Evolutionary conservation across 805 yeast genomes (phyloP).

Genomic region (Candida boleticola): DNA sequence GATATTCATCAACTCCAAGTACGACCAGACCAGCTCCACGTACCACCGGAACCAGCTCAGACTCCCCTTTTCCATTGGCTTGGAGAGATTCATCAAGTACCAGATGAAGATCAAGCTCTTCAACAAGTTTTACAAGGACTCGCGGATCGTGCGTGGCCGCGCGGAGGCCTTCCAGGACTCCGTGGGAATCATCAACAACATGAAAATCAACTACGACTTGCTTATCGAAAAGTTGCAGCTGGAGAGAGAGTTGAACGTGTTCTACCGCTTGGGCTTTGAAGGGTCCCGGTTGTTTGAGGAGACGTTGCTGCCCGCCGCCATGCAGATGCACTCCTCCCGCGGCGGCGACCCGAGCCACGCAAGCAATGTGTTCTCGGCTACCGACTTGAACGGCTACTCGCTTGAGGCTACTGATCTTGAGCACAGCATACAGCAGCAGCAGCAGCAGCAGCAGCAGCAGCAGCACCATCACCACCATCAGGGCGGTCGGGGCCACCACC

Average conservation of each 20-base stretch:
- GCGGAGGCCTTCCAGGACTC: conserved; percentile 5
- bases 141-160: neutral
- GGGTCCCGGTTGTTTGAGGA: conserved; percentile 8
- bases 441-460: neutral
- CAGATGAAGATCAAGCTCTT: conserved; percentile 14
- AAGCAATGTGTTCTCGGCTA: neutral
- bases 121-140: conserved; percentile 10
- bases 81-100: conserved; percentile 13
- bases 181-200: conserved; percentile 7
- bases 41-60: conserved; percentile 8
- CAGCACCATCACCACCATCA: neutral
- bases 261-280: conserved; percentile 8
- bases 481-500: neutral
- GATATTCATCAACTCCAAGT: conserved; percentile 11
- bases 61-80: conserved; percentile 16
- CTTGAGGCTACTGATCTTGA: neutral
- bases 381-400: neutral
- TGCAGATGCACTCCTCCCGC: no score
- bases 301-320: neutral
- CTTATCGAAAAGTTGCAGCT: conserved; percentile 7
- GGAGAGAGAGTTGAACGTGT: conserved; percentile 5
- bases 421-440: neutral
- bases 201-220: conserved; percentile 9
- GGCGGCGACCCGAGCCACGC: neutral
- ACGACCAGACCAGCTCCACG: conserved; percentile 13